These are phyloP conservation scores for Aureobasidium zeae DNA, from an alignment of 2,329 filamentous ascomycete species.

Conservation along the genomic window DNA sequence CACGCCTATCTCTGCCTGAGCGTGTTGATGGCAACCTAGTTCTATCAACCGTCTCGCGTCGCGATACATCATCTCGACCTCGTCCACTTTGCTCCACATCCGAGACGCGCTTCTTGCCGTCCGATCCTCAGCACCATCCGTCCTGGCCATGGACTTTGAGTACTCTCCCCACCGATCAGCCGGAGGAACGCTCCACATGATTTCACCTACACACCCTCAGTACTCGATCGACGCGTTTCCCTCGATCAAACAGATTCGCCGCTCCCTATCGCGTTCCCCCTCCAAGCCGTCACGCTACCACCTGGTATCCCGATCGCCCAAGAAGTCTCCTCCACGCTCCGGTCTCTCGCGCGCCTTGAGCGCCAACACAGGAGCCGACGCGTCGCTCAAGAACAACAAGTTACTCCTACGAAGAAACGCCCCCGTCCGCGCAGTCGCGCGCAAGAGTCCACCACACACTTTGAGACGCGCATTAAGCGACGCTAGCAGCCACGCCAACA, in stretches of 20 bases:
- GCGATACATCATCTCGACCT: slow-evolving; percentile 12
- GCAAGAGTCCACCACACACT: slow-evolving; percentile 50
- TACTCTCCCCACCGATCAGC: slow-evolving; percentile 42
- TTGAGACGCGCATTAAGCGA: slow-evolving; percentile 66
- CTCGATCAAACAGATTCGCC: slow-evolving; percentile 71
- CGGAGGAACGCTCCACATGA: slow-evolving; percentile 73
- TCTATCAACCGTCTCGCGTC: slow-evolving; percentile 10
- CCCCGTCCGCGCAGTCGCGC: slow-evolving; percentile 58
- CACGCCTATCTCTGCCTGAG: background rate
- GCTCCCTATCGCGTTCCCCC: slow-evolving; percentile 86
- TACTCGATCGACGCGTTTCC: slow-evolving; percentile 72
- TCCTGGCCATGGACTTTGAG: slow-evolving; percentile 37
- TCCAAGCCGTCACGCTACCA: slow-evolving; percentile 68
- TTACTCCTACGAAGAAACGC: slow-evolving; percentile 30
- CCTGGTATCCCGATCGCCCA: slow-evolving; percentile 41
- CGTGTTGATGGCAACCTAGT: slow-evolving; percentile 15
- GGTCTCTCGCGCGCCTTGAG: slow-evolving; percentile 25
- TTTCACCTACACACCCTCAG: slow-evolving; percentile 59
- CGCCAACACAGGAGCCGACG: slow-evolving; percentile 16
- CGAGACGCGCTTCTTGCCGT: slow-evolving; percentile 5
- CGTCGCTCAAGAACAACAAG: slow-evolving; percentile 15
- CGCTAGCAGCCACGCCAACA: slow-evolving; percentile 62
- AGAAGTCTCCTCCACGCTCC: slow-evolving; percentile 30
- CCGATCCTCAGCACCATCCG: background rate
- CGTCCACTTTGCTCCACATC: background rate